phyloP scores from a whole-genome alignment of 768 basidiomycete genomes.

The Lyophyllum shimeji region DNA sequence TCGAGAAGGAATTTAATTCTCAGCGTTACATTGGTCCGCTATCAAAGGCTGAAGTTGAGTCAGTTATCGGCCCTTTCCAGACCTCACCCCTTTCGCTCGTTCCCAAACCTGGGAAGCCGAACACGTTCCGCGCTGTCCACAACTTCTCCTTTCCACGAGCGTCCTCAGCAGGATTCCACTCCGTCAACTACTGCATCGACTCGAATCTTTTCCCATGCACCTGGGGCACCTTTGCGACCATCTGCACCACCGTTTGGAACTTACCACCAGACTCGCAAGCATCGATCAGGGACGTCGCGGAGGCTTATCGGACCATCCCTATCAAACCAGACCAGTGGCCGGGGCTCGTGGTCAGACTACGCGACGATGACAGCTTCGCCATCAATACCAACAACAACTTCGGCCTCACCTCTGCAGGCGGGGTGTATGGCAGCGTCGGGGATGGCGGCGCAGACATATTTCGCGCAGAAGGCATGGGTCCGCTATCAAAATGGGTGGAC shows the following conservation, averaged over 20 bases:
- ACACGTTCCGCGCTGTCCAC: slow-evolving; percentile 34
- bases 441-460: slow-evolving; percentile 23
- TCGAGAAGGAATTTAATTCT: slow-evolving; percentile 21
- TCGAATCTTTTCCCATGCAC: slow-evolving; percentile 36
- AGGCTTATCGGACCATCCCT: slow-evolving; percentile 35
- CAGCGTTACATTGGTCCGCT: slow-evolving; percentile 33
- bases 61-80: slow-evolving; percentile 36
- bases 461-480: slow-evolving; percentile 20
- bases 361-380: slow-evolving; percentile 11
- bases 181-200: slow-evolving; percentile 34
- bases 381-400: slow-evolving; percentile 25
- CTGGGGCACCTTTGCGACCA: slow-evolving; percentile 40
- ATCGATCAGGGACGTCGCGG: slow-evolving; percentile 34
- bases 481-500: slow-evolving; percentile 28
- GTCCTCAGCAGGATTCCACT: slow-evolving; percentile 9
- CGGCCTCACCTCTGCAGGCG: slow-evolving; percentile 15
- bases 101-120: slow-evolving; percentile 31
- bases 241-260: slow-evolving; percentile 26
- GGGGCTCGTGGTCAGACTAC: slow-evolving; percentile 23
- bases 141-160: slow-evolving; percentile 32
- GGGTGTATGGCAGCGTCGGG: slow-evolving; percentile 20
- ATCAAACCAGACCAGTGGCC: slow-evolving; percentile 34
- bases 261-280: slow-evolving; percentile 39
- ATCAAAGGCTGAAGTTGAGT: slow-evolving; percentile 21
- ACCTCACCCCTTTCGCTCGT: slow-evolving; percentile 33